Evolutionary conservation across 345 rosid genomes (phyloP).

Genomic region (Rhodamnia rubescens): DNA sequence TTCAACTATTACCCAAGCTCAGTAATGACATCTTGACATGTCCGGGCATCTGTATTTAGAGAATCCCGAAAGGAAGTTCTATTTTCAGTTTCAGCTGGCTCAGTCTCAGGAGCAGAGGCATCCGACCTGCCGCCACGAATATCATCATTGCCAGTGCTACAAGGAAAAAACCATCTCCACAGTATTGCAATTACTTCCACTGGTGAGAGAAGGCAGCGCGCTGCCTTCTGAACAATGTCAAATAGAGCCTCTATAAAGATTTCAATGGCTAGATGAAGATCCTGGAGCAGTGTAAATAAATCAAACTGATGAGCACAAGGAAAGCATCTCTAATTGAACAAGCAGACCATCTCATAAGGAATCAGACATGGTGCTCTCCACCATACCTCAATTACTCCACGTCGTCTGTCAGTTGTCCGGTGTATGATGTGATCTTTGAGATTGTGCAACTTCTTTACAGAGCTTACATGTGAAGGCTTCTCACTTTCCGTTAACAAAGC

Average conservation of each 20-base stretch:
- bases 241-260: slow-evolving; percentile 71
- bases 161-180: slow-evolving; percentile 49
- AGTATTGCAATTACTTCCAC: slow-evolving; percentile 26
- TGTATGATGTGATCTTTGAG: slow-evolving; percentile 58
- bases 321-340: neutral
- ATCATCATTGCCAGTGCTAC: slow-evolving; percentile 1
- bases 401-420: slow-evolving; percentile 77
- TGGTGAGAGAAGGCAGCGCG: slow-evolving; percentile 63
- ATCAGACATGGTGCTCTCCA: neutral
- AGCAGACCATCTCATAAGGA: neutral
- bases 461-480: slow-evolving; percentile 17
- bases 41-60: slow-evolving; percentile 89
- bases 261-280: slow-evolving; percentile 91
- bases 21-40: slow-evolving; percentile 88
- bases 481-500: slow-evolving; percentile 13
- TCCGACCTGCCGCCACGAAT: slow-evolving; percentile 3
- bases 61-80: slow-evolving; percentile 36
- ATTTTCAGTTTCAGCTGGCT: slow-evolving; percentile 50
- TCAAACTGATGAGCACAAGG: neutral
- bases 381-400: slow-evolving; percentile 84
- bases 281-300: slow-evolving; percentile 27
- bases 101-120: slow-evolving; percentile 24
- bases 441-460: slow-evolving; percentile 29
- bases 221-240: slow-evolving; percentile 67
- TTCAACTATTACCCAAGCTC: slow-evolving; percentile 67